Conservation (phyloP, 192 early-diverging fungal species). For the Linnemannia zychae region DNA sequence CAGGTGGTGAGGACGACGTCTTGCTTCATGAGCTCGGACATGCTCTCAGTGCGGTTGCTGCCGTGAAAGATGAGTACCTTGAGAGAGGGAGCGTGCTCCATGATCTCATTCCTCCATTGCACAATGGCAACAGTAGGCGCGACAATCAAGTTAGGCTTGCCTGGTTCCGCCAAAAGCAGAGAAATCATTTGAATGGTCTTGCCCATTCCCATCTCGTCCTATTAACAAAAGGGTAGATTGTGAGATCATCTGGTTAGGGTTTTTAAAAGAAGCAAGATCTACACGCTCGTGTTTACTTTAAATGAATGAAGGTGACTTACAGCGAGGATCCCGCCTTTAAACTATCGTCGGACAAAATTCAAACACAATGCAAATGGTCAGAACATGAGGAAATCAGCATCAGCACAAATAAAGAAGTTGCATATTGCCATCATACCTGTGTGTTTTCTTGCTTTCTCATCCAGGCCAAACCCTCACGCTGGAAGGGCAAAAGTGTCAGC, state of each 20-base stretch:
- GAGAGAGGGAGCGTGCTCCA: slow-evolving; percentile 70
- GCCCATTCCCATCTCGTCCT: slow-evolving; percentile 95
- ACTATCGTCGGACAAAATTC: slow-evolving; percentile 53
- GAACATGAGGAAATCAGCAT: neutral
- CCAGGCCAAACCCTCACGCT: slow-evolving; percentile 89
- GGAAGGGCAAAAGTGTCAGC: slow-evolving; percentile 89
- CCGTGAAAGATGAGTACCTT: slow-evolving; percentile 84
- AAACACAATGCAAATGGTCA: neutral
- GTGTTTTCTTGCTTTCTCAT: slow-evolving; percentile 82
- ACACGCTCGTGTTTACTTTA: neutral
- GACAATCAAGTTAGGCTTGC: slow-evolving; percentile 84
- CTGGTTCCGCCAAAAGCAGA: slow-evolving; percentile 75
- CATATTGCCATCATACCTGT: no score
- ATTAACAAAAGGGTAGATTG: neutral
- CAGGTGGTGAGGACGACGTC: slow-evolving; percentile 86
- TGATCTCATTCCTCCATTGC: slow-evolving; percentile 91
- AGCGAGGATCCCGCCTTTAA: slow-evolving; percentile 83
- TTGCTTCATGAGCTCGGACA: slow-evolving; percentile 70
- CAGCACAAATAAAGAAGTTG: slow-evolving; percentile 14
- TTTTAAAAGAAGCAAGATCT: neutral
- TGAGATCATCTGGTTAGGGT: neutral
- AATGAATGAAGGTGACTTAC: slow-evolving; percentile 39
- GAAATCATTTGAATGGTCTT: slow-evolving; percentile 96
- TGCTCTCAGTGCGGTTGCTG: slow-evolving; percentile 67
- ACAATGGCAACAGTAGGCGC: slow-evolving; percentile 90